Base-by-base conservation (phyloP, 176 grass and related monocot species). In the Rhynchospora tenuis region DNA sequence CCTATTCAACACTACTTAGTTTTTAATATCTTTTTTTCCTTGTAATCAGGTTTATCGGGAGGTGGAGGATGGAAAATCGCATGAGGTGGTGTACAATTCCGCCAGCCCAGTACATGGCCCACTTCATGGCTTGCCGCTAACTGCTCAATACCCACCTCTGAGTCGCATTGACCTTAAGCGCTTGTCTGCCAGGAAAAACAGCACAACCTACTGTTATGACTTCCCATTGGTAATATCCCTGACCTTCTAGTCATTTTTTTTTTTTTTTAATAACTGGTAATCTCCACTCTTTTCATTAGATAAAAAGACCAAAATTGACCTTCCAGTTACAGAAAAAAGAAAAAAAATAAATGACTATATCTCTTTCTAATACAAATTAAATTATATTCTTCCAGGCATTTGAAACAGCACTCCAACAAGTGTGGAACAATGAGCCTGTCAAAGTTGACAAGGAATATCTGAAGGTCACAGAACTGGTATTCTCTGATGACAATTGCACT, bases 171-270 rank as follows among this genome's bases (percentile, higher is more conserved):
- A 93, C 83, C 75, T 88, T 77, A 99, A 92, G 57, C 96, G 96
- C 78, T 89, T 91, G 12, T 42, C 86, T 24, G 91, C 96, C 76
- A 95, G 96, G 88, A 99, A 95, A 58, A 93, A 84, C 62, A 94
- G 84, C 92, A 99, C 96, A 12, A 99, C 96, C 9, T 99, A 99
- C 80, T 99, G 96, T 80, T 99, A 99, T 66, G 96, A 99, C 85
- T 99, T 99, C 65, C 93, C 96, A 57, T 83, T 99, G 89, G 96
- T 93, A 86, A 86, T 87, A 87, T 38, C 63, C 43, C 43, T 77
- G 43, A 60, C 27, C 42, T 67, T 38, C 33, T 38, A 4, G 33
- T 38, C 3, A 38, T 4, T 38, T 38, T 38, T 38, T 4, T 38
- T 38, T 38, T 38, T 38, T 38, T 38, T 38, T 38, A 38, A 38